Base-by-base conservation (phyloP, 2,329 filamentous ascomycete genomes). In the Aspergillus glaucus region DNA sequence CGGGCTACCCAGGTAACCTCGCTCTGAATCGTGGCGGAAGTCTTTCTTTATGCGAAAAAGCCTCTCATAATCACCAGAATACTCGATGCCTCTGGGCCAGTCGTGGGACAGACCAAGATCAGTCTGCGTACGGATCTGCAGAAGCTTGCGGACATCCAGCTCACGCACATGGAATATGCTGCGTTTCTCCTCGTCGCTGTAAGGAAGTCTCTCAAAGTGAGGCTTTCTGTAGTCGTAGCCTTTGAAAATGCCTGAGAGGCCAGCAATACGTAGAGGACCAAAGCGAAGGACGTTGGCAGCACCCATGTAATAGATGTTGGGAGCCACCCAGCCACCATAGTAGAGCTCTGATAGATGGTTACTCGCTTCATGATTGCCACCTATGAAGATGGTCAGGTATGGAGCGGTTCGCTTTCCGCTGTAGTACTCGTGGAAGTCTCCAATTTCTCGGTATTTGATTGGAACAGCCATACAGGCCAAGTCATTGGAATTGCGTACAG, bases 261-360 rank as follows among this genome's bases (percentile, higher is more conserved):
- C 92, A 32, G 89, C 88, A 53, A 98, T 95, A 19, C 93, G 84
- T 44, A 98, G 72, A 1, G 88, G 86, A 0, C 92, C 92, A 28
- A 94, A 75, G 15, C 86, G 84, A 37, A 98, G 66, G 7, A 98
- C 85, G 63, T 95, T 96, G 51, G 93, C 89, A 30, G 90, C 88
- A 44, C 93, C 93, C 67, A 97, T 79, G 71, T 96, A 98, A 75
- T 96, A 98, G 55, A 98, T 97, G 58, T 93, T 95, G 7, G 89
- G 90, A 6, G 92, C 92, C 5, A 89, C 93, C 93, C 93, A 98
- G 45, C 93, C 93, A 45, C 93, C 93, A 64, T 97, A 95, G 73
- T 88, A 95, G 0, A 98, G 79, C 70, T 98, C 93, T 76, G 85
- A 93, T 4, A 95, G 75, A 68, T 97, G 84, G 45, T 87, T 90